Percentiles rank a stretch among this genome's conserved stretches.
Evolutionary conservation across 495 filamentous ascomycete species (phyloP).

Genomic region (Neurospora pannonica): DNA sequence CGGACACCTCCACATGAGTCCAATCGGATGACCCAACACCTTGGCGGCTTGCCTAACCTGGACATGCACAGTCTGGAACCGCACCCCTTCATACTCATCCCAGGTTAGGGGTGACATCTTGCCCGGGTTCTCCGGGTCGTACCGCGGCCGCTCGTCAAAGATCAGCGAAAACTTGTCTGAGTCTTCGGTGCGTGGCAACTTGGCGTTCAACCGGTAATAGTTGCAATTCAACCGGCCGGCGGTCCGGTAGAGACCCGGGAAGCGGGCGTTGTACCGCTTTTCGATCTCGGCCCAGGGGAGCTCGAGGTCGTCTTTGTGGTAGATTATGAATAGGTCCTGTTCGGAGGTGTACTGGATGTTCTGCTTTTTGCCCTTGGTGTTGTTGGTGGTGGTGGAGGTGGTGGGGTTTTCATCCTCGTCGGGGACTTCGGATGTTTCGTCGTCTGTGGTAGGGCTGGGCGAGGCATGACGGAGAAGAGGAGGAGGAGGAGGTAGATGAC

Average conservation of each 20-base stretch:
- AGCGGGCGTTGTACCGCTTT: conserved; percentile 18
- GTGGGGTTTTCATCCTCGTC: neutral
- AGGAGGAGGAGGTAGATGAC: neutral
- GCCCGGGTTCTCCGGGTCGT: neutral
- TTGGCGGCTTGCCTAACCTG: conserved; percentile 5
- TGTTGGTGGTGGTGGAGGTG: neutral
- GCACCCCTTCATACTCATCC: neutral
- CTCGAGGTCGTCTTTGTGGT: conserved; percentile 26
- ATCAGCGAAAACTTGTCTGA: neutral
- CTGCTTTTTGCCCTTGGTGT: neutral
- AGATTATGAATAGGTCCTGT: conserved; percentile 18
- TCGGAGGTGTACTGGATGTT: conserved; percentile 13
- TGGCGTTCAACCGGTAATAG: conserved; percentile 29
- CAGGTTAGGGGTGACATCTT: neutral
- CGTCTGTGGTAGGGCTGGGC: neutral
- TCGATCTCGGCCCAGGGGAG: conserved; percentile 23
- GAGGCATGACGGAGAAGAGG: neutral
- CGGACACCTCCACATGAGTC: conserved; percentile 27
- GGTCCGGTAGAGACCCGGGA: conserved; percentile 13
- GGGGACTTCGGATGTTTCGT: neutral
- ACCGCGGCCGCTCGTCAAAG: neutral
- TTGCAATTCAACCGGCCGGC: conserved; percentile 24
- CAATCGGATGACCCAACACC: neutral
- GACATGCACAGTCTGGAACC: neutral
- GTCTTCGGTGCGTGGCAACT: conserved; percentile 7